Percentiles rank a stretch among this genome's conserved stretches.
Evolutionary conservation across 2,329 filamentous ascomycete genomes (phyloP).

Genomic region (Microthyrium microscopicum): DNA sequence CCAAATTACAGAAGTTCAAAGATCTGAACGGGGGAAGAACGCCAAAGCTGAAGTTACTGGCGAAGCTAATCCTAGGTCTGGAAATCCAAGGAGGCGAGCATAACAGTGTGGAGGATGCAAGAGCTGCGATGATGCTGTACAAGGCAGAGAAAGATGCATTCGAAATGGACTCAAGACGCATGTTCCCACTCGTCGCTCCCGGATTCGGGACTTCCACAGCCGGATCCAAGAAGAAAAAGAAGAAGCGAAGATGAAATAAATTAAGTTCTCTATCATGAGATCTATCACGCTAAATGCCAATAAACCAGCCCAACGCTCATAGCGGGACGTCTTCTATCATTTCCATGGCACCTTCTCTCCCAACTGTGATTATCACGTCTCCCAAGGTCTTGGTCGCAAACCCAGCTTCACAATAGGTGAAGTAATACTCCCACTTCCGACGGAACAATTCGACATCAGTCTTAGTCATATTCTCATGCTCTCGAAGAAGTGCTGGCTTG

Average conservation of each 20-base stretch:
- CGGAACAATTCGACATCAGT: conserved; percentile 50
- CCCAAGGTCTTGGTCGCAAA: conserved; percentile 56
- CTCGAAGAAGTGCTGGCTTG: conserved; percentile 38
- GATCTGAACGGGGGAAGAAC: conserved; percentile 52
- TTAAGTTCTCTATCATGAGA: too few species aligned
- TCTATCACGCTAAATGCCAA: too few species aligned
- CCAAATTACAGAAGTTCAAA: conserved; percentile 57
- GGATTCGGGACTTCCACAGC: too few species aligned
- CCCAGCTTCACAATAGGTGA: conserved; percentile 57
- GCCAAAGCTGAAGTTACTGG: conserved; percentile 47
- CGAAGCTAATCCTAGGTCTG: conserved; percentile 38
- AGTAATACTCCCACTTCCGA: conserved; percentile 65
- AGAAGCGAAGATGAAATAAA: conserved; percentile 15
- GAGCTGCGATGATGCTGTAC: conserved; percentile 81
- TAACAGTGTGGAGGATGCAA: conserved; percentile 57
- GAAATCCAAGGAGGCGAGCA: conserved; percentile 45
- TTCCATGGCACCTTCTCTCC: conserved; percentile 45
- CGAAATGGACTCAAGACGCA: conserved; percentile 33
- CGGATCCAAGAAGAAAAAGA: conserved; percentile 20
- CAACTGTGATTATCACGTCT: conserved; percentile 56
- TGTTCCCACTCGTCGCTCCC: conserved; percentile 5
- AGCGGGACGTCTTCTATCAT: conserved; percentile 55
- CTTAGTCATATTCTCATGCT: conserved; percentile 43
- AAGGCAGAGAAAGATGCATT: conserved; percentile 69
- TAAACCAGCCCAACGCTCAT: too few species aligned